Conservation (phyloP, 1,284 basidiomycete genomes). For the Fomitopsis pinicola region DNA sequence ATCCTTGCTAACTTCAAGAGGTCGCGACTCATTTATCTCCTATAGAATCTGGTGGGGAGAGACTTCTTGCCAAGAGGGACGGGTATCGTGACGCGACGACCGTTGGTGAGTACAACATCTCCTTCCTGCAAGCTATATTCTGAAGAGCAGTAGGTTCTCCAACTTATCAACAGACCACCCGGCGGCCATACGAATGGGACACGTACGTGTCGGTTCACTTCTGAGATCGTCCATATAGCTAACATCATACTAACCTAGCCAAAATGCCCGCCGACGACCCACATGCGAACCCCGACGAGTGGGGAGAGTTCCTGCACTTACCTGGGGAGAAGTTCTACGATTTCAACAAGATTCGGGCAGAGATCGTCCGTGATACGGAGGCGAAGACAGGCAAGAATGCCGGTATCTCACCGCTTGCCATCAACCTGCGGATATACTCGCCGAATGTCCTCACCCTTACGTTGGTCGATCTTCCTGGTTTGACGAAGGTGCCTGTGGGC, state of each 20-base stretch:
- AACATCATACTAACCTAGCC: constrained; percentile 5
- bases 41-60: constrained; percentile 92
- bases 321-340: constrained; percentile 97
- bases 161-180: constrained; percentile 83
- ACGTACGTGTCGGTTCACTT: constrained; percentile 18
- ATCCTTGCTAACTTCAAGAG: not conserved
- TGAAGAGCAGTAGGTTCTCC: constrained; percentile 64
- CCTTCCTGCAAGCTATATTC: not conserved
- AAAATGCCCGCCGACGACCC: constrained; percentile 39
- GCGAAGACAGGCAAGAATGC: constrained; percentile 98
- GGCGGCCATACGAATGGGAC: constrained; percentile 44
- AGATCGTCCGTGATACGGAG: constrained; percentile 96
- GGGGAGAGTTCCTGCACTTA: constrained; percentile 97
- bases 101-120: constrained; percentile 55
- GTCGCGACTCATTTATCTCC: constrained; percentile 1
- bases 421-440: constrained; percentile 96
- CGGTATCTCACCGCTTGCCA: constrained; percentile 92
- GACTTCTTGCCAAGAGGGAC: constrained; percentile 97
- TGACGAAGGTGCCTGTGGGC: constrained; percentile 96
- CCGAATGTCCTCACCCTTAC: constrained; percentile 97
- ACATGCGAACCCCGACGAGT: constrained; percentile 86
- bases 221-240: not conserved
- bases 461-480: constrained; percentile 93
- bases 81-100: constrained; percentile 96
- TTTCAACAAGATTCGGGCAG: constrained; percentile 94